phyloP scores from a whole-genome alignment of 768 basidiomycete species.

The Phylloporus sp. region DNA sequence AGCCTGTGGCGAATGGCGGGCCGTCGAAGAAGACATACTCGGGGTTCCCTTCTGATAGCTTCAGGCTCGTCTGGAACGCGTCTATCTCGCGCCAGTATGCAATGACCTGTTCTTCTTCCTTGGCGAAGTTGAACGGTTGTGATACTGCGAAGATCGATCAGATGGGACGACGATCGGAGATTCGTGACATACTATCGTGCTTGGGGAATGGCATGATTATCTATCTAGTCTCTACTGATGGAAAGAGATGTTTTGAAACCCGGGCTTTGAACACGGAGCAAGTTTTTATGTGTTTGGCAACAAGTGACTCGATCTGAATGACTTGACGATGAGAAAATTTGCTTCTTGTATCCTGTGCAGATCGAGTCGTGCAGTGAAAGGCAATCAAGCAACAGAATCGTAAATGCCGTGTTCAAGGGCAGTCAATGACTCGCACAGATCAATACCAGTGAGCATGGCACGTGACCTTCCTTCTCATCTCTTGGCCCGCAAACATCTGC shows the following conservation, averaged over 20 bases:
- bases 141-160: conserved; percentile 46
- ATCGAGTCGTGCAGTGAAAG: too few relatives aligned
- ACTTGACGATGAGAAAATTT: background rate
- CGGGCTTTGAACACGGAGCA: background rate
- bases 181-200: conserved; percentile 60
- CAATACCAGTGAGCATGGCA: too few relatives aligned
- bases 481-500: too few relatives aligned
- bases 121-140: conserved; percentile 73
- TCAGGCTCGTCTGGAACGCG: conserved; percentile 92
- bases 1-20: conserved; percentile 93
- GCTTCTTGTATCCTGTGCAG: background rate
- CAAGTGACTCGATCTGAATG: conserved; percentile 16
- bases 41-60: conserved; percentile 86
- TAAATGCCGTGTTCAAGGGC: too few relatives aligned
- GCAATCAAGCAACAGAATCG: too few relatives aligned
- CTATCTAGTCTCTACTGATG: background rate
- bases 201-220: conserved; percentile 56
- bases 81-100: conserved; percentile 94
- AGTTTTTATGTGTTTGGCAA: background rate
- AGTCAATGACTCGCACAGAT: too few relatives aligned
- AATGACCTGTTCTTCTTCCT: conserved; percentile 87
- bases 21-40: conserved; percentile 96
- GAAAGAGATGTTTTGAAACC: background rate
- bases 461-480: too few relatives aligned
- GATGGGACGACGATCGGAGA: background rate